Base-by-base conservation (phyloP, 345 rosid genomes). In the Erucastrum elatum region DNA sequence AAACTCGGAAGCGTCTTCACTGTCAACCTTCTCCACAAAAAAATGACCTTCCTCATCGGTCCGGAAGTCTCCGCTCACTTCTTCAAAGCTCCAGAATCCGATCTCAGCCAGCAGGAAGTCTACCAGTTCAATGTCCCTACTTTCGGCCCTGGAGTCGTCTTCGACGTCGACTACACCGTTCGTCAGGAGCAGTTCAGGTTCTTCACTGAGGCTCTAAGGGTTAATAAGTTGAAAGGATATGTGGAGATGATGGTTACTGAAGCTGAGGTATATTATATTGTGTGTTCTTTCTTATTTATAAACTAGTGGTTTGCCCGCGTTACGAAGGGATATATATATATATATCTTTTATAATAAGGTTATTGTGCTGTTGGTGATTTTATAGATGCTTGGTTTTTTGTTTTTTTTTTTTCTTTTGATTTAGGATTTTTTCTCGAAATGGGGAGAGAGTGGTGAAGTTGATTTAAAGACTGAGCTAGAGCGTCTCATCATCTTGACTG, bases 51-150 rank as follows among this genome's bases (percentile, higher is more conserved):
- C 80, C 88, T 94, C 56, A 88, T 93, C 34, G 99, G 98, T 5
- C 99, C 98, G 33, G 99, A 94, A 77, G 98, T 94, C 17, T 94
- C 99, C 0, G 88, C 99, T 0, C 99, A 93, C 73, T 94, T 94
- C 77, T 94, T 94, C 84, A 94, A 94, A 90, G 98, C 99, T 72
- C 34, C 88, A 0, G 99, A 94, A 72, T 73, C 88, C 7, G 98
- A 94, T 65, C 89, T 94, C n/a, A 94, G 98, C 71, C 99, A 94
- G 87, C 98, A 94, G 80, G 99, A 94, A 75, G 96, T 94, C 2
- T 94, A 94, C 76, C 96, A 89, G 65, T 94, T 94, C 89, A 94
- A 94, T 75, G 99, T 94, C 64, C 99, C 98, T 7, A 90, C 97
- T 62, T 94, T 94, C 69, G 99, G 99, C 17, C 99, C 95, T 7